Conservation (phyloP, 805 yeast species). For the Candida tallmaniae region DNA sequence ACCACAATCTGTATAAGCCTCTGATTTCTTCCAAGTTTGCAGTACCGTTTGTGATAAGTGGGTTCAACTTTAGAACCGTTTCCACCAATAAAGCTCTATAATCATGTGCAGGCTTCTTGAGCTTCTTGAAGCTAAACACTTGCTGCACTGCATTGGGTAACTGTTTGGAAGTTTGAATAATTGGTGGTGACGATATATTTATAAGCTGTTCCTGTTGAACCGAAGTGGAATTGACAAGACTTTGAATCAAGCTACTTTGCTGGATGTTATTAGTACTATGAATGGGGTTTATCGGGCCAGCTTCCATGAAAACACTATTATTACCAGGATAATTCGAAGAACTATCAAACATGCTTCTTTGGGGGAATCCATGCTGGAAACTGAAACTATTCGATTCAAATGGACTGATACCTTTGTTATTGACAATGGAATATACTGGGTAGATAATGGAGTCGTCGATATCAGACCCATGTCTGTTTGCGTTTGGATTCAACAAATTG, state of each 20-base stretch:
- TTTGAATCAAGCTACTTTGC: conserved; percentile 9
- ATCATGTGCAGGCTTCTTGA: conserved; percentile 7
- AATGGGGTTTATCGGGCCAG: background rate
- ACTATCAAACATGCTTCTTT: too few relatives aligned
- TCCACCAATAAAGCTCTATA: conserved; percentile 10
- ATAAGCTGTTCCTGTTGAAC: conserved; percentile 11
- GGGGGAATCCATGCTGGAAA: background rate
- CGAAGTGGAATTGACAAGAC: conserved; percentile 6
- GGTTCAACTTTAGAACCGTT: conserved; percentile 9
- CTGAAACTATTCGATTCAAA: conserved; percentile 2
- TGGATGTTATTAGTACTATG: background rate
- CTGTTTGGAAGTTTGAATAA: conserved; percentile 4
- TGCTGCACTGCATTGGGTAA: conserved; percentile 10
- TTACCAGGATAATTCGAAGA: background rate
- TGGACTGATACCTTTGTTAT: conserved; percentile 12
- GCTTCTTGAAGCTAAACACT: conserved; percentile 7
- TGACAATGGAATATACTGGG: conserved; percentile 29
- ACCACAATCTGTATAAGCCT: conserved; percentile 27
- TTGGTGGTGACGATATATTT: conserved; percentile 9
- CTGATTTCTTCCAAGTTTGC: conserved; percentile 26
- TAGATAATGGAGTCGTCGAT: conserved; percentile 30
- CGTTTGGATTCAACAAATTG: conserved; percentile 21
- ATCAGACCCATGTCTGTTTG: conserved; percentile 13
- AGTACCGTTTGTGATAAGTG: conserved; percentile 16
- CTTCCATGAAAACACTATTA: background rate